phyloP scores from a whole-genome alignment of 1,139 yeast species.

The Blastobotrys apis region DNA sequence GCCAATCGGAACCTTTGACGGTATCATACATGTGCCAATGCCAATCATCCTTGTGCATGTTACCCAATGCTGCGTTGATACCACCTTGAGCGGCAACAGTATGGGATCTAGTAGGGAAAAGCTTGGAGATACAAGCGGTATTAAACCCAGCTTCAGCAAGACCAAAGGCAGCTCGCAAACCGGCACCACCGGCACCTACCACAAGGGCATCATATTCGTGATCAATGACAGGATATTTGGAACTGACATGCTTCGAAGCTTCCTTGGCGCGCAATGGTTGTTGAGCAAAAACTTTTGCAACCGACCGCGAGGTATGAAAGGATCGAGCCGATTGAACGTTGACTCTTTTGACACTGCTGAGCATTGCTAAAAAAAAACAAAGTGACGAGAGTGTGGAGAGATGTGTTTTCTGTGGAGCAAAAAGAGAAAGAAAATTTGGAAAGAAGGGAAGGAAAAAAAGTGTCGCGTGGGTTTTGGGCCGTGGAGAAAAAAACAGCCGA shows the following conservation, averaged over 20 bases:
- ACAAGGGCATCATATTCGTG: conserved; percentile 98
- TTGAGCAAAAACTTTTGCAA: conserved; percentile 28
- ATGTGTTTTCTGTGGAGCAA: not conserved
- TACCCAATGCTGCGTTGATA: conserved; percentile 93
- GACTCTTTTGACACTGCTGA: conserved; percentile 26
- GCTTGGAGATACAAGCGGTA: conserved; percentile 95
- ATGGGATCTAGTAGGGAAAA: conserved; percentile 97
- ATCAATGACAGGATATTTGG: conserved; percentile 82
- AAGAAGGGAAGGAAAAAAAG: conserved; percentile 6
- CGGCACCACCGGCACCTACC: conserved; percentile 99
- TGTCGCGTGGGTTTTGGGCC: not conserved
- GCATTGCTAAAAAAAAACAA: no score
- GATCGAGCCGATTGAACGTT: conserved; percentile 18
- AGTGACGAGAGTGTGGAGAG: no score
- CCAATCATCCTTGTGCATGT: conserved; percentile 98
- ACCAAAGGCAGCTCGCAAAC: conserved; percentile 97
- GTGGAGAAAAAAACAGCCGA: not conserved
- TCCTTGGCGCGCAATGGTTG: conserved; percentile 36
- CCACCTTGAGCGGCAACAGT: conserved; percentile 99
- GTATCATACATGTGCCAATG: conserved; percentile 99
- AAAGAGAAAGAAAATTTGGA: not conserved
- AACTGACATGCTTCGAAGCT: conserved; percentile 40
- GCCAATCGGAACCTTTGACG: conserved; percentile 99
- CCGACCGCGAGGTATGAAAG: conserved; percentile 29
- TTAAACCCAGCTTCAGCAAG: conserved; percentile 95